Evolutionary conservation across 2,329 filamentous ascomycete species (phyloP).

Genomic region (Aureobasidium sp.): DNA sequence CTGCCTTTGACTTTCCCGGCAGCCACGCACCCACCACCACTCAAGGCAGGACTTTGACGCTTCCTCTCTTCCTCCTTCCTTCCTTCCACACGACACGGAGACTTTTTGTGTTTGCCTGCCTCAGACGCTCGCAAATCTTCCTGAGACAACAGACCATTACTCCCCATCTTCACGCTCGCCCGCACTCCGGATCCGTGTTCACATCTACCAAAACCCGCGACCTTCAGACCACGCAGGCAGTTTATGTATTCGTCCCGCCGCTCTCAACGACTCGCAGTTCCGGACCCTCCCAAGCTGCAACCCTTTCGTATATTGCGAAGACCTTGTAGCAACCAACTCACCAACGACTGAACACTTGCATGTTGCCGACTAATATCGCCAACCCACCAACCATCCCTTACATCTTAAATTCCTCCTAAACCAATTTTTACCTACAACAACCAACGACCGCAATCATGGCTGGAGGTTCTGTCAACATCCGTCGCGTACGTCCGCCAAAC

Average conservation of each 20-base stretch:
- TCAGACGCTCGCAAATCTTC: neutral
- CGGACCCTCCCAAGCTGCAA: conserved; percentile 90
- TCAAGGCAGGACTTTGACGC: neutral
- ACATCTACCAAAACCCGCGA: conserved; percentile 12
- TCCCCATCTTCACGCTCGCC: neutral
- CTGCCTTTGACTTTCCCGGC: neutral
- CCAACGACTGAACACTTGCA: conserved; percentile 64
- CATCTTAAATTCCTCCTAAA: conserved; percentile 16
- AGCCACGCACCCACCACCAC: neutral
- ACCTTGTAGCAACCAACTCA: conserved; percentile 82
- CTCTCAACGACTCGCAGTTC: conserved; percentile 88
- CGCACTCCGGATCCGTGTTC: conserved; percentile 3
- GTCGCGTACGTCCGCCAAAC: conserved; percentile 47
- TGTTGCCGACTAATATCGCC: conserved; percentile 47
- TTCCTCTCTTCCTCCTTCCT: neutral
- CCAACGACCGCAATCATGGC: conserved; percentile 64
- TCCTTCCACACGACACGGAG: neutral
- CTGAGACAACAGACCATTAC: conserved; percentile 6
- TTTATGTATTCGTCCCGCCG: conserved; percentile 99
- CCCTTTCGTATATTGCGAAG: conserved; percentile 93
- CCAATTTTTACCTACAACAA: conserved; percentile 17
- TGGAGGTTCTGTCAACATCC: conserved; percentile 77
- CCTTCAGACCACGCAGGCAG: conserved; percentile 30
- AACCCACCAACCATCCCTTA: conserved; percentile 23
- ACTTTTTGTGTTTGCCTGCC: conserved; percentile 9